Evolutionary conservation across 495 filamentous ascomycete genomes (phyloP).

Genomic region (Podospora australis): DNA sequence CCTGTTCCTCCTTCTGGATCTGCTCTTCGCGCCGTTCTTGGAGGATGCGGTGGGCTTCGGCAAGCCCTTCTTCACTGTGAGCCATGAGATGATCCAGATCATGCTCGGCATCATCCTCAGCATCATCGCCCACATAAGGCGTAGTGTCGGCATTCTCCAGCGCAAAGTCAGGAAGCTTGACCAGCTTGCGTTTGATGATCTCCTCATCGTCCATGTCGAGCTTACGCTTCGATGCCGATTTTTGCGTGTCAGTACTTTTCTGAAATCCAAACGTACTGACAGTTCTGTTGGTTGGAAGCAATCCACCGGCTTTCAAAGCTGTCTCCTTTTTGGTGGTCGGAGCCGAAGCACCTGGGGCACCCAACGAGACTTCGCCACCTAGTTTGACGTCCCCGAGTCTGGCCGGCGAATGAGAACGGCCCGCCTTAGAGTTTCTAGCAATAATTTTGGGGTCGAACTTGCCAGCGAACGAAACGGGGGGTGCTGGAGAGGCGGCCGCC

Average conservation of each 20-base stretch:
- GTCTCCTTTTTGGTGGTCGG: not conserved
- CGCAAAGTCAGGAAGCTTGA: conserved; percentile 73
- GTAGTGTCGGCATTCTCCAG: conserved; percentile 55
- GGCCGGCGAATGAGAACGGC: conserved; percentile 32
- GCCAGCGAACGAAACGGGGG: conserved; percentile 54
- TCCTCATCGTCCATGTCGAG: conserved; percentile 87
- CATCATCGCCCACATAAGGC: conserved; percentile 52
- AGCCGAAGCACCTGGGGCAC: conserved; percentile 24
- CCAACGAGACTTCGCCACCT: conserved; percentile 26
- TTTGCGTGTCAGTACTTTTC: conserved; percentile 58
- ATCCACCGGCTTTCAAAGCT: conserved; percentile 15
- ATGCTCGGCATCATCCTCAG: conserved; percentile 54
- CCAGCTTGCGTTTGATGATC: conserved; percentile 73
- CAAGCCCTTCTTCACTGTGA: conserved; percentile 74
- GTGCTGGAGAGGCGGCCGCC: conserved; percentile 35
- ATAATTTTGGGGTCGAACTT: conserved; percentile 90
- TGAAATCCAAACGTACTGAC: conserved; percentile 80
- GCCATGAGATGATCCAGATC: conserved; percentile 67
- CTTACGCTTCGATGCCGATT: conserved; percentile 59
- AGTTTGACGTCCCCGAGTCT: conserved; percentile 34
- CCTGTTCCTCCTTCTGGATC: conserved; percentile 44
- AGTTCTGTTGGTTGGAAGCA: conserved; percentile 32
- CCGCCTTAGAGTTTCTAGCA: conserved; percentile 62
- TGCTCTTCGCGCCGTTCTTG: conserved; percentile 46
- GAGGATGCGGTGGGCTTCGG: conserved; percentile 72